Base-by-base conservation (phyloP, 495 filamentous ascomycete species). In the Darksidea phi region DNA sequence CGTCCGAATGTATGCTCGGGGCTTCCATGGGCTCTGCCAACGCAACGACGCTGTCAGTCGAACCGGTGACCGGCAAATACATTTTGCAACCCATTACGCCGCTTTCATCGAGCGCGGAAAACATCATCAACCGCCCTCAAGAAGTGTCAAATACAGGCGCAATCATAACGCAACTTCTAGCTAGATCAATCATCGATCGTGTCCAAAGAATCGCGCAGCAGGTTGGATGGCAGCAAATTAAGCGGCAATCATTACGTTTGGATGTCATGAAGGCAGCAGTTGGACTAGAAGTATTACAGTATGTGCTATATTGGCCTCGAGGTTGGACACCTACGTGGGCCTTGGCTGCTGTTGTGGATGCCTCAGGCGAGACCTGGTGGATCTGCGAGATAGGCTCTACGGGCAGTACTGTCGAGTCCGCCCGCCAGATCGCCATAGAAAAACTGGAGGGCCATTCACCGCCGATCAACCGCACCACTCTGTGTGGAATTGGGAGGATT, bases 1-100 rank as follows among this genome's bases (percentile, higher is more conserved):
- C 88, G 6, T 76, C 79, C 11, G 78, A 91, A n/a, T 88, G 83
- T 21, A 73, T 67, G 17, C 77, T 96, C 36, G 78, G 80, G 23
- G 74, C 91, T 57, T 87, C 91, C 67, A 73, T 95, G 18, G 61
- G 66, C 8, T 73, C 77, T 13, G 72, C 78, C 1, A 78, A 83
- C 41, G 68, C 77, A 41, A 74, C 87, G 42, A 82, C 77, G n/a
- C 71, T 92, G 32, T 74, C 80, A 17, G 75, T 95, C 45, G 89
- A 91, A 50, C 84, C 87, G 0, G 84, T 86, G 67, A 77, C 77
- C 59, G 49, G 70, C 17, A 38, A 57, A n/a, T 70, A 62, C 36
- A 51, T 57, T 1, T 26, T 71, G 2, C 49, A 47, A 15, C 72
- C 77, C 18, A 70, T 69, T 23, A 75, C 75, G 8, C 71, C 65